Base-by-base conservation (phyloP, 139 green algal species). In the Deuterostichococcus epilithicus region DNA sequence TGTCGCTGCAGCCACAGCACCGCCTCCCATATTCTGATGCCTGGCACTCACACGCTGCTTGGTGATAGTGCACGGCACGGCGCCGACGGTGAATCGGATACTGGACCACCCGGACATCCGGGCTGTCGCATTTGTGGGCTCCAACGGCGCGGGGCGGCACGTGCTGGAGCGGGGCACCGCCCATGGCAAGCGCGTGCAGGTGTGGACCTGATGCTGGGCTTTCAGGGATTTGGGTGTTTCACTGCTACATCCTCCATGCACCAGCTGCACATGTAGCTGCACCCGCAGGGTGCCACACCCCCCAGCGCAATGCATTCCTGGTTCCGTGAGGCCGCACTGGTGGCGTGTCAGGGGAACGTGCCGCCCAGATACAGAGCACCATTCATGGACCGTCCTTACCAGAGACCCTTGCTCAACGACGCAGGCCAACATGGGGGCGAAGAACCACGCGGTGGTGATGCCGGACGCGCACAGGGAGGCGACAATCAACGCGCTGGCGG, bases 381-480 rank as follows among this genome's bases (percentile, higher is more conserved):
- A n/a, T n/a, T n/a, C n/a, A n/a, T n/a, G n/a, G n/a, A n/a, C n/a
- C n/a, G n/a, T n/a, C n/a, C n/a, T n/a, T n/a, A n/a, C n/a, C n/a
- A n/a, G n/a, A n/a, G n/a, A n/a, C n/a, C n/a, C n/a, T n/a, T n/a
- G n/a, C n/a, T n/a, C n/a, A n/a, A n/a, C n/a, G n/a, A 20, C 75
- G 60, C 91, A 96, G 85, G 84, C 84, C 72, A 98, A 99, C 85
- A 90, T 95, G 85, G 94, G 95, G 13, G 96, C 95, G 38, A 99
- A 99, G 87, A 99, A 99, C 85, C 95, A 99, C 70, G 95, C 92
- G 4, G 89, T 99, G 28, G 81, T 99, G 26, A 78, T 99, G 88
- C 95, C 95, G 1, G 95, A 99, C 81, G 95, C 96, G 0, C 84
- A 97, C 72, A 33, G 86, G 1, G 92, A 97, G 37, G 69, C 82